Evolutionary conservation across 2,329 filamentous ascomycete species (phyloP).

Genomic region (Monilinia polystroma): DNA sequence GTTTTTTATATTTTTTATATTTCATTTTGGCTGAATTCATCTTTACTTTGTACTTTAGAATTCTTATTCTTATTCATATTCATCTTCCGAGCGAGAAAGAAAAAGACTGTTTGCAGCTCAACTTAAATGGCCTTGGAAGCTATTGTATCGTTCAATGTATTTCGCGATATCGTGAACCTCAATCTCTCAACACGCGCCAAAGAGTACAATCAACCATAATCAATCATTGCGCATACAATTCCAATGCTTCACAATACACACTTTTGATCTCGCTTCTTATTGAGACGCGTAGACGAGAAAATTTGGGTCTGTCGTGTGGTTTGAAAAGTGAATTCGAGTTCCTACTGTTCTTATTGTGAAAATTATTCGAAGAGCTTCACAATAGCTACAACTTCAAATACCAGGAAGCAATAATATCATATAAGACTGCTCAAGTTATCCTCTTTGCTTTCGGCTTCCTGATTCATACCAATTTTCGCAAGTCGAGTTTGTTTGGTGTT

Average conservation of each 20-base stretch:
- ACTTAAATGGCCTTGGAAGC: constrained; percentile 21
- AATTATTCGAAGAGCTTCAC: constrained; percentile 1
- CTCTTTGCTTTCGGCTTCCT: constrained; percentile 2
- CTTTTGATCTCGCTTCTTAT: constrained; percentile 10
- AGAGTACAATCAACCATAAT: constrained; percentile 23
- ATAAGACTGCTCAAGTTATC: not conserved
- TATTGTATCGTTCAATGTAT: constrained; percentile 19
- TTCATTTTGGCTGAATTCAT: constrained; percentile 12
- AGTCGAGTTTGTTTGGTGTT: not conserved
- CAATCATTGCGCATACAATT: constrained; percentile 9
- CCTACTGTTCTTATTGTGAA: constrained; percentile 11
- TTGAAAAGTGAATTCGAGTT: constrained; percentile 19
- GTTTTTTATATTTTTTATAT: not conserved
- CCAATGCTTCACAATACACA: constrained; percentile 1
- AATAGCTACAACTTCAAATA: not conserved
- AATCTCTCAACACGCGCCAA: constrained; percentile 19
- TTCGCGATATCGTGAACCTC: constrained; percentile 21
- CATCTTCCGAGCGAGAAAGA: constrained; percentile 15
- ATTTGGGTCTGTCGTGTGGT: not conserved
- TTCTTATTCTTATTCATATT: not conserved
- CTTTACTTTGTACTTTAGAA: constrained; percentile 10
- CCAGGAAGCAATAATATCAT: not conserved
- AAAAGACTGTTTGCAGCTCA: constrained; percentile 23
- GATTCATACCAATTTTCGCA: not conserved
- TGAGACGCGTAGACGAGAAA: constrained; percentile 18